These are phyloP conservation scores for Actinomortierella wolfii DNA, from an alignment of 371 early-diverging fungal genomes.

Conservation along the genomic window DNA sequence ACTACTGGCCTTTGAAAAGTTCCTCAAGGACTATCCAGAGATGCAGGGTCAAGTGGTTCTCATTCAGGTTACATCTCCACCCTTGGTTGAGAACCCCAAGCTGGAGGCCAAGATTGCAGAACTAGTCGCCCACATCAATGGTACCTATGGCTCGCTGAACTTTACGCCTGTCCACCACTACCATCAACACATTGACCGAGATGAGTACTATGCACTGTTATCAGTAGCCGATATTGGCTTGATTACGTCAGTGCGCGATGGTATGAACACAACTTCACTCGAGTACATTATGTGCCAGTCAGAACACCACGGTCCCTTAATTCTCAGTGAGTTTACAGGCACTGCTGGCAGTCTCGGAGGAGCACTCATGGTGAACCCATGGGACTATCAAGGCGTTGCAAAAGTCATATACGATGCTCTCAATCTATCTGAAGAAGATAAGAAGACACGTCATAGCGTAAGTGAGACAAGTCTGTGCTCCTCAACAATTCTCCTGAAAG, in stretches of 20 bases:
- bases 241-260: slow-evolving; percentile 97
- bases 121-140: slow-evolving; percentile 92
- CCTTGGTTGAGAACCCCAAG: slow-evolving; percentile 59
- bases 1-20: slow-evolving; percentile 92
- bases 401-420: slow-evolving; percentile 90
- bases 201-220: slow-evolving; percentile 96
- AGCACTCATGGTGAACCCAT: slow-evolving; percentile 96
- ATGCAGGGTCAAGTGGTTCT: slow-evolving; percentile 89
- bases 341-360: slow-evolving; percentile 92
- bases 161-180: slow-evolving; percentile 95
- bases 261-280: slow-evolving; percentile 98
- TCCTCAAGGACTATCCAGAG: slow-evolving; percentile 88
- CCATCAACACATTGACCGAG: slow-evolving; percentile 91
- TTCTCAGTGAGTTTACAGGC: slow-evolving; percentile 97
- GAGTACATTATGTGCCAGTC: slow-evolving; percentile 98
- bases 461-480: too few species aligned
- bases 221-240: slow-evolving; percentile 93
- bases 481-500: too few species aligned
- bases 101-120: slow-evolving; percentile 88
- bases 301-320: slow-evolving; percentile 87
- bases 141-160: slow-evolving; percentile 92
- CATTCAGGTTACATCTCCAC: slow-evolving; percentile 78
- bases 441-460: slow-evolving; percentile 74
- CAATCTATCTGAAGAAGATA: slow-evolving; percentile 82
- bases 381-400: slow-evolving; percentile 96